A percentile compares a stretch with the other conserved stretches of the same genome.
These are phyloP conservation scores for Lactuca saligna DNA, from an alignment of 129 eudicot species.

Conservation along the genomic window DNA sequence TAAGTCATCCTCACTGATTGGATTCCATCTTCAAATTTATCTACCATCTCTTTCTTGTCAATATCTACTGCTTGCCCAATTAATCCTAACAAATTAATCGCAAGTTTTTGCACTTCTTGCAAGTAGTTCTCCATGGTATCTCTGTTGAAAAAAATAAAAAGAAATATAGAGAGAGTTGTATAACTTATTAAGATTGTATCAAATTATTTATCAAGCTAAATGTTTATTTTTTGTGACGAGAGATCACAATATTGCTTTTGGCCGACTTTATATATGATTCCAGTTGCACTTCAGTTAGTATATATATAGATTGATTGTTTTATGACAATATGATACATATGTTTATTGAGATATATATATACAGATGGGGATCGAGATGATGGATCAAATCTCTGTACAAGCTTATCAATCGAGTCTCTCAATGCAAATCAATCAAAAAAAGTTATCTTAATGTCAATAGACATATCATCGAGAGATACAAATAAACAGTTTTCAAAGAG, in stretches of 20 bases:
- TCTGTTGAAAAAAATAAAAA: constrained; percentile 21
- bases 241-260: neutral
- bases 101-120: constrained; percentile 43
- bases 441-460: too few relatives aligned
- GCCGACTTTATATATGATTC: constrained; percentile 18
- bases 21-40: constrained; percentile 54
- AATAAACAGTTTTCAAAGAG: neutral
- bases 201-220: neutral
- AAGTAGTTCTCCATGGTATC: constrained; percentile 51
- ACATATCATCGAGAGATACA: too few relatives aligned
- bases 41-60: constrained; percentile 31
- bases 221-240: neutral
- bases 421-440: neutral
- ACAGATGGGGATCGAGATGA: too few relatives aligned
- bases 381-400: too few relatives aligned
- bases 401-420: too few relatives aligned
- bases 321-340: neutral
- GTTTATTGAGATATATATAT: too few relatives aligned
- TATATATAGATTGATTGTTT: neutral
- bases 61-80: constrained; percentile 56
- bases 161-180: neutral
- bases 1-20: constrained; percentile 56
- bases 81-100: constrained; percentile 29
- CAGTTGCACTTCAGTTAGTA: neutral
- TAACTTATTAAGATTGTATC: neutral